Conservation (phyloP, 352 stramenopile genomes). For the Pythium oligandrum region DNA sequence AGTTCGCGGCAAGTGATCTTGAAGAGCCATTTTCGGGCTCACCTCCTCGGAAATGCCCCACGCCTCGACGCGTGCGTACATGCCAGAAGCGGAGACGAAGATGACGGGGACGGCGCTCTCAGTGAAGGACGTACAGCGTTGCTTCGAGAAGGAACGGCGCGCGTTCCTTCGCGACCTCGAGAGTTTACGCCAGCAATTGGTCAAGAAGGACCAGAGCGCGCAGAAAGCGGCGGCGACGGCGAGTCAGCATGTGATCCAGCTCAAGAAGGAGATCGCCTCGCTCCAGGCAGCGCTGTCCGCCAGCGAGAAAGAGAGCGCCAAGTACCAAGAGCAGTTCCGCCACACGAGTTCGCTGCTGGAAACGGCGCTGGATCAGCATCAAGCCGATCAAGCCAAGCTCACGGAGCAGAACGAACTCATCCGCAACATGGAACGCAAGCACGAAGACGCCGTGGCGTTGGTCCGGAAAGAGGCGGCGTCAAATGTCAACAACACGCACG, state of each 20-base stretch:
- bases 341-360: slow-evolving; percentile 73
- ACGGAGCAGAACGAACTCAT: slow-evolving; percentile 43
- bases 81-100: not conserved
- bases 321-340: slow-evolving; percentile 47
- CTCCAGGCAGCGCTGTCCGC: slow-evolving; percentile 36
- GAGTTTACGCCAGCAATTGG: slow-evolving; percentile 61
- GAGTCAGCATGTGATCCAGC: slow-evolving; percentile 61
- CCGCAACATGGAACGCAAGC: slow-evolving; percentile 53
- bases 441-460: slow-evolving; percentile 53
- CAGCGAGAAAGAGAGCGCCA: slow-evolving; percentile 41
- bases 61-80: too few relatives aligned
- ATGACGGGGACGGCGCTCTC: slow-evolving; percentile 33
- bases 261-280: slow-evolving; percentile 74
- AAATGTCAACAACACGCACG: slow-evolving; percentile 51
- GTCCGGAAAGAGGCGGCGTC: slow-evolving; percentile 46
- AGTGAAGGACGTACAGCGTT: slow-evolving; percentile 70
- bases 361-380: slow-evolving; percentile 66
- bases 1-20: too few relatives aligned
- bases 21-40: too few relatives aligned
- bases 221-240: slow-evolving; percentile 39
- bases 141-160: slow-evolving; percentile 74
- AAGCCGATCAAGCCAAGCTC: slow-evolving; percentile 57
- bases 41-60: too few relatives aligned
- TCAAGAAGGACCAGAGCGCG: slow-evolving; percentile 68
- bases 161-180: slow-evolving; percentile 67